Base-by-base conservation (phyloP, 139 green algal genomes). In the Chlorella vulgaris region DNA sequence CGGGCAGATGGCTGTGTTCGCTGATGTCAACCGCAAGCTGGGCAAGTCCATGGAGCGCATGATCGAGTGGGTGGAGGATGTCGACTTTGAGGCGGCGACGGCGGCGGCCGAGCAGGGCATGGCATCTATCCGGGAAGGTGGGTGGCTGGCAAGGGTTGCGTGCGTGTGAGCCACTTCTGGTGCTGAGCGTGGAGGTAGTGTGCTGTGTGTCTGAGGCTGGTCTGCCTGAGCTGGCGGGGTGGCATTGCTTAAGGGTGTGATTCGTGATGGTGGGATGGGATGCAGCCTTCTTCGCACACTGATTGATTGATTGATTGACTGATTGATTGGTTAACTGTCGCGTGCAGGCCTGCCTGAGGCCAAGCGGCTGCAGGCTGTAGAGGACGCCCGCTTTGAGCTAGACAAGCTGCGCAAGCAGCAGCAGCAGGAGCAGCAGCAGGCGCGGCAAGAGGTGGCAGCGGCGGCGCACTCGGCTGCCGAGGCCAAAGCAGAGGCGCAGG, bases 1-100 rank as follows among this genome's bases (percentile, higher is more conserved):
- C 31, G 84, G 84, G 13, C 26, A 71, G 35, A 40, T 86, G 80
- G 84, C 84, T 7, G 84, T 88, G 70, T 88, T 80, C 28, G 84
- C 40, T 60, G 84, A 88, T 35, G 84, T 88, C 18, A 74, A 88
- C 58, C 66, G 79, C 66, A 86, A 86, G 80, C 73, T 88, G 51
- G 13, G 74, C 35, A 28, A 28, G 22, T 70, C 33, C 47, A 88
- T 88, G 84, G 63, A 42, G 35, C 47, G 62, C 35, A 88, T 88
- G 84, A 83, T 76, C 53, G 58, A 35, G 33, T 62, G 67, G 4
- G 42, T 80, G 22, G 80, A 83, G 66, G 47, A 43, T 35, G 24
- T 60, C 1, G 76, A 26, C 42, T 28, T 31, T 31, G 69, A n/a
- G 4, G 10, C 36, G 28, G 68, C 68, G 4, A 26, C 39, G 68